Conservation (phyloP, 148 eudicot genomes). For the Camellia japonica region DNA sequence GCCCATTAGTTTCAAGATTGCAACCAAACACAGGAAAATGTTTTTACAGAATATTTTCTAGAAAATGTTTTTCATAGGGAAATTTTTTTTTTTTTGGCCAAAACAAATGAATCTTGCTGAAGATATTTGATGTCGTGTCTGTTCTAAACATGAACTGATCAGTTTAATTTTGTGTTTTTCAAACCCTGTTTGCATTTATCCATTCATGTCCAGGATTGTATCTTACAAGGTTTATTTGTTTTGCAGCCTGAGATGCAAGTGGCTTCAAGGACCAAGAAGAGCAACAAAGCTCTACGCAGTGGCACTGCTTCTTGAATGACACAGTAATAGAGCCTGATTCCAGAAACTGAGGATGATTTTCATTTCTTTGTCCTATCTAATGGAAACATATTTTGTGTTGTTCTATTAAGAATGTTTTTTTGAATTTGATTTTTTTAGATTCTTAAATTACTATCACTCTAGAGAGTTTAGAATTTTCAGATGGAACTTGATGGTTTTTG, state of each 20-base stretch:
- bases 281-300: constrained; percentile 26
- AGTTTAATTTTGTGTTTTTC: no score
- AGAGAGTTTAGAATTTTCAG: not conserved
- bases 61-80: no score
- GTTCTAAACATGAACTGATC: not conserved
- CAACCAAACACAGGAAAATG: no score
- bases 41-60: no score
- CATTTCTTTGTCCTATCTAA: not conserved
- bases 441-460: not conserved
- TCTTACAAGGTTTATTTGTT: constrained; percentile 1
- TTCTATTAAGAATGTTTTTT: not conserved
- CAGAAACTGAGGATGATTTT: not conserved
- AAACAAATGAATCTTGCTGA: not conserved
- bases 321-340: not conserved
- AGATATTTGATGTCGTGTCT: not conserved
- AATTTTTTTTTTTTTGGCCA: no score
- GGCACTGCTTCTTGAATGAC: constrained; percentile 17
- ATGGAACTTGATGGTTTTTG: not conserved
- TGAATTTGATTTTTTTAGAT: not conserved
- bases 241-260: constrained; percentile 52
- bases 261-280: constrained; percentile 42
- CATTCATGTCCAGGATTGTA: not conserved
- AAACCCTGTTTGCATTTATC: not conserved
- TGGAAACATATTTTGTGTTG: not conserved
- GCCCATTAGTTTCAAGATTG: no score